Conservation (phyloP, 352 stramenopile genomes). For the Hyaloperonospora arabidopsidis region DNA sequence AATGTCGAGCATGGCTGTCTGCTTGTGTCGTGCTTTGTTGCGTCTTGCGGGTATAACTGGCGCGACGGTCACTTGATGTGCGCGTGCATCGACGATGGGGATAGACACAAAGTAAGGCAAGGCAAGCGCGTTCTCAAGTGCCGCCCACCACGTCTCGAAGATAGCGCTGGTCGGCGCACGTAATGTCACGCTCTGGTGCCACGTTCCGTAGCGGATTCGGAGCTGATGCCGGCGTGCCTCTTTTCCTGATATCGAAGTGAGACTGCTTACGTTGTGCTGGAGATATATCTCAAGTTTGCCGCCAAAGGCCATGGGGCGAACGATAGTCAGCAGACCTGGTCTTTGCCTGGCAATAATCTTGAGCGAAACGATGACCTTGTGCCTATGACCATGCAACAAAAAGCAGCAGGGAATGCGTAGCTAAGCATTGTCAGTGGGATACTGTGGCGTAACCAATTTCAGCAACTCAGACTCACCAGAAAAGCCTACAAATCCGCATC, state of each 20-base stretch:
- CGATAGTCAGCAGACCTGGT: conserved; percentile 12
- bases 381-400: conserved; percentile 5
- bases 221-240: conserved; percentile 14
- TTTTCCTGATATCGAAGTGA: conserved; percentile 18
- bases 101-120: conserved; percentile 15
- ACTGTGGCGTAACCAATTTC: neutral
- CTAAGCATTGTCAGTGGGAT: neutral
- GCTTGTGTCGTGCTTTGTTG: conserved; percentile 5
- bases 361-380: conserved; percentile 24
- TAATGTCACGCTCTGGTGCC: conserved; percentile 13
- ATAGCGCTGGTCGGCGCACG: conserved; percentile 19
- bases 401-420: conserved; percentile 2
- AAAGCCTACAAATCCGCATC: conserved; percentile 26
- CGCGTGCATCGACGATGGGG: conserved; percentile 12
- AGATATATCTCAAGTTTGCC: conserved; percentile 23
- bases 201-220: conserved; percentile 14
- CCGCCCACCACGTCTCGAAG: conserved; percentile 25
- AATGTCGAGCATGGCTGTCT: conserved; percentile 3
- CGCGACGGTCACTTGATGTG: conserved; percentile 8
- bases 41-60: conserved; percentile 7
- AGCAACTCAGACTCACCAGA: conserved; percentile 19
- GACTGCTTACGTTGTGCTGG: conserved; percentile 1
- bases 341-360: conserved; percentile 6
- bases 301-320: conserved; percentile 19
- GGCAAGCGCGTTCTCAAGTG: conserved; percentile 16